A percentile compares a stretch with the other conserved stretches of the same genome.
Conservation (phyloP, 352 stramenopile species). For the Poterioochromonas sp. region DNA sequence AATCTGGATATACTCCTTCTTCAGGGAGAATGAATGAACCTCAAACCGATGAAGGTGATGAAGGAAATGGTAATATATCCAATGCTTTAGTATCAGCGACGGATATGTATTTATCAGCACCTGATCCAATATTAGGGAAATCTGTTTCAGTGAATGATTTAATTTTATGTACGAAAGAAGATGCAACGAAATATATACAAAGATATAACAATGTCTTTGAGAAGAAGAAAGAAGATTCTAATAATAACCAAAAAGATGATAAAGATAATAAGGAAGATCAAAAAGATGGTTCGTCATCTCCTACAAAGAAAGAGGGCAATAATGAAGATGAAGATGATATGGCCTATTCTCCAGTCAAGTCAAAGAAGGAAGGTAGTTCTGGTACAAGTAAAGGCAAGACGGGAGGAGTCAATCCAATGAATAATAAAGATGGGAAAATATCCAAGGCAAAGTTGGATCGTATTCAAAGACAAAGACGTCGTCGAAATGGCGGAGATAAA, state of each 20-base stretch:
- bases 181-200: constrained; percentile 41
- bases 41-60: background rate
- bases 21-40: too few species aligned
- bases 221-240: constrained; percentile 11
- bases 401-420: too few species aligned
- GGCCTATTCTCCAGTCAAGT: background rate
- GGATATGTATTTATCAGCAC: constrained; percentile 9
- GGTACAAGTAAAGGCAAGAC: too few species aligned
- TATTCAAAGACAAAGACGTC: too few species aligned
- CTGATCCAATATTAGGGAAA: constrained; percentile 42
- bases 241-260: constrained; percentile 29
- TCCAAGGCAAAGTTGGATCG: too few species aligned
- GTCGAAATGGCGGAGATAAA: too few species aligned
- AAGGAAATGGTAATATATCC: background rate
- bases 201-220: constrained; percentile 27
- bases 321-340: constrained; percentile 28
- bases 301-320: background rate
- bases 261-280: background rate
- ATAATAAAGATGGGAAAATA: too few species aligned
- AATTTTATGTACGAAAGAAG: constrained; percentile 34
- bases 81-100: background rate
- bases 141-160: constrained; percentile 38
- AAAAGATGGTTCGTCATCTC: background rate
- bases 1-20: background rate
- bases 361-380: too few species aligned